Conservation (phyloP, 1,139 yeast genomes). For the Blastobotrys petasosporus region DNA sequence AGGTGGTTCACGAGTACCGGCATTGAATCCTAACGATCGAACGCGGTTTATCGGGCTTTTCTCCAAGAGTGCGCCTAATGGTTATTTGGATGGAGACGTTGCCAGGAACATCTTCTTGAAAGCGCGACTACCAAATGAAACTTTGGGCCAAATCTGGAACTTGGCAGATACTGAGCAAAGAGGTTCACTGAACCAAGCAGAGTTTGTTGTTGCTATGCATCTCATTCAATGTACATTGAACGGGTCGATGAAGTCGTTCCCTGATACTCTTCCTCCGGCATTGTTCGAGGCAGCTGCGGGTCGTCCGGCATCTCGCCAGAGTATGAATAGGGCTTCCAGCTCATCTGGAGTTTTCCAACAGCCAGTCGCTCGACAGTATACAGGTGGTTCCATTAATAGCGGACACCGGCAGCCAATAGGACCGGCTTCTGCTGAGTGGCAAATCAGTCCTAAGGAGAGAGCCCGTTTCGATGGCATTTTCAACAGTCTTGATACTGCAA, state of each 20-base stretch:
- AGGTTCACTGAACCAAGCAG: constrained; percentile 66
- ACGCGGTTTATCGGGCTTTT: constrained; percentile 69
- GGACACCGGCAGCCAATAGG: constrained; percentile 9
- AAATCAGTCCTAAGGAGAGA: constrained; percentile 58
- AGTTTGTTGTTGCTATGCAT: constrained; percentile 92
- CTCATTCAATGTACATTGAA: constrained; percentile 75
- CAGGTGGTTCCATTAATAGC: constrained; percentile 14
- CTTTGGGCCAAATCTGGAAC: constrained; percentile 83
- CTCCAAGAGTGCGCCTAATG: constrained; percentile 57
- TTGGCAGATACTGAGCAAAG: constrained; percentile 70
- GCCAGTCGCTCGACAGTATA: constrained; percentile 20
- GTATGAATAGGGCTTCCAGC: constrained; percentile 13
- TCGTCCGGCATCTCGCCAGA: constrained; percentile 20
- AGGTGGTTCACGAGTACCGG: constrained; percentile 43
- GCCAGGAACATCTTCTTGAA: constrained; percentile 85
- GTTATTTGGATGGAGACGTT: constrained; percentile 59
- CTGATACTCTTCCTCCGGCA: constrained; percentile 56
- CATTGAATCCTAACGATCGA: constrained; percentile 58
- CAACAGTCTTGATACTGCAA: constrained; percentile 63
- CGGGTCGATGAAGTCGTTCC: constrained; percentile 62
- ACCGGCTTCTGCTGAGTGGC: constrained; percentile 13
- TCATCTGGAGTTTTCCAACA: constrained; percentile 9
- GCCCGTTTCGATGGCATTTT: constrained; percentile 76
- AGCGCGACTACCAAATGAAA: constrained; percentile 72
- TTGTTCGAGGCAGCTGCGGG: constrained; percentile 25